Conservation (phyloP, 140 eudicot species). For the Oenanthe javanica region DNA sequence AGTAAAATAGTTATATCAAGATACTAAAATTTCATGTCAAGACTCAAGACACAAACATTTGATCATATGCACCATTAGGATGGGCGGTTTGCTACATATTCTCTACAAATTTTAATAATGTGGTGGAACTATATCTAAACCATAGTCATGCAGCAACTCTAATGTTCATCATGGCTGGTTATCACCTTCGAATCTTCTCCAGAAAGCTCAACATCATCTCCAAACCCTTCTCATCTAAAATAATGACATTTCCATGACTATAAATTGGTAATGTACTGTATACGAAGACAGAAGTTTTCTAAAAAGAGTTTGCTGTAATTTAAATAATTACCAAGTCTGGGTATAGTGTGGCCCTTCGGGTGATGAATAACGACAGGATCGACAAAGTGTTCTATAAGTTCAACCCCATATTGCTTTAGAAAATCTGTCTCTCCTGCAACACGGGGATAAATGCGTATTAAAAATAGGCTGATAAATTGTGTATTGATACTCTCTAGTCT, state of each 20-base stretch:
- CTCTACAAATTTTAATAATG: neutral
- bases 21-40: too few relatives aligned
- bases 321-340: constrained; percentile 58
- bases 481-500: neutral
- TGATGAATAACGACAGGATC: constrained; percentile 71
- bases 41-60: too few relatives aligned
- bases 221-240: constrained; percentile 64
- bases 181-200: constrained; percentile 50
- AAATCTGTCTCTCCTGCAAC: constrained; percentile 75
- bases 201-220: constrained; percentile 54
- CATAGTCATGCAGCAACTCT: neutral
- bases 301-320: neutral
- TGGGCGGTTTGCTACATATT: neutral
- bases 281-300: neutral
- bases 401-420: constrained; percentile 55
- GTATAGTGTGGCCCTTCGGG: constrained; percentile 94
- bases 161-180: constrained; percentile 13
- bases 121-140: neutral
- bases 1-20: too few relatives aligned
- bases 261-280: neutral
- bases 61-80: neutral
- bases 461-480: neutral
- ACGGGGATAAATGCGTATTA: neutral
- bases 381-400: constrained; percentile 55
- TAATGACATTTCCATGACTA: neutral